Base-by-base conservation (phyloP, 2,329 filamentous ascomycete species). In the Hypoxylon sp. region DNA sequence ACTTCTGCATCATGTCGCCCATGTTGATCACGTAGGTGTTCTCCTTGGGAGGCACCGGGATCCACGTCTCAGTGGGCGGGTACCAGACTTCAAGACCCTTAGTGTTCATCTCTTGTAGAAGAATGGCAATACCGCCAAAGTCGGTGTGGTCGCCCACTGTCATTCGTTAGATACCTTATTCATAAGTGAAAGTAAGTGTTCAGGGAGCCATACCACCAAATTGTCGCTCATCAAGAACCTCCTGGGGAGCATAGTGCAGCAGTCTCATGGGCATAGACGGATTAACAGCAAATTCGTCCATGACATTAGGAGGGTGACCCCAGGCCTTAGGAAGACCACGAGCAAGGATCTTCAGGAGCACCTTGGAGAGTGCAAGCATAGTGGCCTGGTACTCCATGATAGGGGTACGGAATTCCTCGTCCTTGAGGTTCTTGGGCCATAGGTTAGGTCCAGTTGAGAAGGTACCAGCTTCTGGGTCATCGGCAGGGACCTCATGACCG, bases 1-100 rank as follows among this genome's bases (percentile, higher is more conserved):
- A 79, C 23, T 72, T 74, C 69, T 77, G 69, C 62, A 81, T 71
- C 74, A 81, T 76, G 56, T 81, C 79, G 2, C 79, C 79, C 23
- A 79, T 75, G 51, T 82, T 81, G 60, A 81, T 78, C 5, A 81
- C 78, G 50, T 76, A 81, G 5, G 74, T 73, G 30, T 75, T 71
- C 64, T 75, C 71, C 36, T 75, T 72, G 1, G 75, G 74, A 0
- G 76, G 75, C 1, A 81, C 77, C 0, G 71, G 65, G 10, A 78
- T 70, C 77, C 76, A 79, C 4, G 70, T 70, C 65, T 74, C 67
- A 0, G 60, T 70, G 4, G 63, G 63, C 5, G 72, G 72, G 30
- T 74, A 69, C 72, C 72, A 77, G 1, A 78, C 75, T 41, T 78
- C 72, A 0, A 78, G 69, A 0, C 75, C 77, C 30, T 75, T 68